phyloP scores from a whole-genome alignment of 352 stramenopile species.

The Globisporangium uncinulatum region DNA sequence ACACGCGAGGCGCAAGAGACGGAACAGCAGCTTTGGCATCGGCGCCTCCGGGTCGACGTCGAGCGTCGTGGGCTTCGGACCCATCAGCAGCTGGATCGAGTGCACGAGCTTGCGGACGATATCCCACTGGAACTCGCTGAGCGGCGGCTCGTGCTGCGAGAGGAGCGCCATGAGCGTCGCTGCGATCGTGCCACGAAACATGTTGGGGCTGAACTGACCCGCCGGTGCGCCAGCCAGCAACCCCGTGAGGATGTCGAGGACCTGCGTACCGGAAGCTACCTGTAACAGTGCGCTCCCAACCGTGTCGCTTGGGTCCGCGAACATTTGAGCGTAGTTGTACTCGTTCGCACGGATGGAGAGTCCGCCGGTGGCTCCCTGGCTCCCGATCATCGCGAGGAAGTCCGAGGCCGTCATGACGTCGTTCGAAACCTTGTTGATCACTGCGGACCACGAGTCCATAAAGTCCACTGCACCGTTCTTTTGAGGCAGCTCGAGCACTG shows the following conservation, averaged over 20 bases:
- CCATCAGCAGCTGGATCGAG: constrained; percentile 44
- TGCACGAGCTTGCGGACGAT: constrained; percentile 46
- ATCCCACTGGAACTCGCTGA: constrained; percentile 48
- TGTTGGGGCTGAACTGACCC: constrained; percentile 58
- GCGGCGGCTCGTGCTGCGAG: constrained; percentile 12
- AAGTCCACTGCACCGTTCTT: constrained; percentile 59
- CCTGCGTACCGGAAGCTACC: constrained; percentile 48
- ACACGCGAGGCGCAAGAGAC: constrained; percentile 29
- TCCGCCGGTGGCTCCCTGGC: constrained; percentile 26
- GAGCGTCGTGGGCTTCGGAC: constrained; percentile 13
- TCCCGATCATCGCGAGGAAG: constrained; percentile 50
- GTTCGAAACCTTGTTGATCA: constrained; percentile 55
- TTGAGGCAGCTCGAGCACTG: constrained; percentile 38
- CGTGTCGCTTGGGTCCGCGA: constrained; percentile 40
- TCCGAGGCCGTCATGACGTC: constrained; percentile 54
- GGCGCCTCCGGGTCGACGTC: constrained; percentile 35
- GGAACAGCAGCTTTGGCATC: constrained; percentile 55
- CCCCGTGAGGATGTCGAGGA: constrained; percentile 62
- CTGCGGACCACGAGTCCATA: constrained; percentile 67
- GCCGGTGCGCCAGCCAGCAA: constrained; percentile 44
- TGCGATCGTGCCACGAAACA: constrained; percentile 57
- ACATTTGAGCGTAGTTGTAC: constrained; percentile 65
- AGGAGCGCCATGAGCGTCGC: constrained; percentile 46
- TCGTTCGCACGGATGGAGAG: constrained; percentile 36
- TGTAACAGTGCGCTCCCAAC: constrained; percentile 38